Evolutionary conservation across 1,139 yeast genomes (phyloP).

Genomic region (Scheffersomyces segobiensis): DNA sequence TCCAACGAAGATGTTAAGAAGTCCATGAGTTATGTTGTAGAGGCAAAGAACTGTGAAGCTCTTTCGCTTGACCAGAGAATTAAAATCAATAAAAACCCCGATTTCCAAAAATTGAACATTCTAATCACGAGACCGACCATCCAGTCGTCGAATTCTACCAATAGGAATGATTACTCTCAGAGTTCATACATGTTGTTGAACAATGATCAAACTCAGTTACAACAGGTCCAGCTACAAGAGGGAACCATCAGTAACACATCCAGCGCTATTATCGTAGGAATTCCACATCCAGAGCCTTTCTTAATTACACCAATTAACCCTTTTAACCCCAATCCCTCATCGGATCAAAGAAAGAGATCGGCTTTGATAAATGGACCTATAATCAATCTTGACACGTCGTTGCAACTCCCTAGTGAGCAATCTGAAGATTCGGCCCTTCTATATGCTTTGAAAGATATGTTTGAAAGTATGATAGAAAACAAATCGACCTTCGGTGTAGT

Average conservation of each 20-base stretch:
- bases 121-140: constrained; percentile 39
- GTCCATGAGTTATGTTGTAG: constrained; percentile 22
- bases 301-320: constrained; percentile 40
- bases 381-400: constrained; percentile 71
- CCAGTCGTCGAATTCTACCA: constrained; percentile 10
- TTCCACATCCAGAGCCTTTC: constrained; percentile 43
- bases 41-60: constrained; percentile 35
- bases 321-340: constrained; percentile 52
- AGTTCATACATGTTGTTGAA: constrained; percentile 38
- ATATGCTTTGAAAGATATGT: constrained; percentile 79
- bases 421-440: constrained; percentile 58
- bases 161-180: constrained; percentile 34
- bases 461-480: constrained; percentile 80
- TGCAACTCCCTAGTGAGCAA: constrained; percentile 40
- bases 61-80: constrained; percentile 38
- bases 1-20: constrained; percentile 11
- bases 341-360: constrained; percentile 77
- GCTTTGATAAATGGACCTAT: constrained; percentile 86
- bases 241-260: constrained; percentile 26
- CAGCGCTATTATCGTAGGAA: constrained; percentile 42
- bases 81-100: constrained; percentile 29
- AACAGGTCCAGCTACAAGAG: constrained; percentile 10
- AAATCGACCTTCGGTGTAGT: constrained; percentile 75
- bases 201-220: constrained; percentile 17
- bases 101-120: constrained; percentile 34